Evolutionary conservation across 768 basidiomycete species (phyloP).

Genomic region (Lactarius evosmus): DNA sequence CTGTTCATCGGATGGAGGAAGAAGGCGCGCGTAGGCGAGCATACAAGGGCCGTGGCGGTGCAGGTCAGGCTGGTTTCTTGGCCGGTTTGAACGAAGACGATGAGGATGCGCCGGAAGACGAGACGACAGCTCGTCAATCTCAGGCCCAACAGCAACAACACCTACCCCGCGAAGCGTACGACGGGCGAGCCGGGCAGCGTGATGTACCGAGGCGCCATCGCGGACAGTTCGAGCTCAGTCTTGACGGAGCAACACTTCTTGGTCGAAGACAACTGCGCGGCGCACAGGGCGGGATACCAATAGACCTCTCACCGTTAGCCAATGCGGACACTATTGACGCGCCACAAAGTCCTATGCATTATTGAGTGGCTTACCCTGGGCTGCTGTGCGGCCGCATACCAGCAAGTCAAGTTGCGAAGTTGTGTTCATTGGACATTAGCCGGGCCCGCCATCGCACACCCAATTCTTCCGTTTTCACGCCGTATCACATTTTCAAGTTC

Average conservation of each 20-base stretch:
- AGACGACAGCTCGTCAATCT: constrained; percentile 41
- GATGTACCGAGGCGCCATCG: constrained; percentile 46
- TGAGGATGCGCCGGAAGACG: constrained; percentile 58
- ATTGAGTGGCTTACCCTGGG: constrained; percentile 14
- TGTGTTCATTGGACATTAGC: constrained; percentile 1
- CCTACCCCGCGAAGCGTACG: constrained; percentile 37
- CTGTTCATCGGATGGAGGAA: constrained; percentile 99
- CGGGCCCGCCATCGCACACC: not conserved
- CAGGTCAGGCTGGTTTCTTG: constrained; percentile 72
- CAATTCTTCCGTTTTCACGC: constrained; percentile 3
- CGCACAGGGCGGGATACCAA: constrained; percentile 25
- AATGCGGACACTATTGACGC: constrained; percentile 17
- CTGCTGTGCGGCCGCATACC: constrained; percentile 15
- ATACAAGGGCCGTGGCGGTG: constrained; percentile 74
- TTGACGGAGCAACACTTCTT: constrained; percentile 83
- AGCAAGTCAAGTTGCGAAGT: not conserved
- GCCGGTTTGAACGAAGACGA: constrained; percentile 92
- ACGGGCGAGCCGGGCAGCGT: constrained; percentile 69
- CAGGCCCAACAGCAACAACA: constrained; percentile 19
- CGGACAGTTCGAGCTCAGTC: constrained; percentile 72
- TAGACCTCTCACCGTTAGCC: constrained; percentile 39
- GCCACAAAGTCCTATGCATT: constrained; percentile 30
- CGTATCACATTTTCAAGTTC: not conserved
- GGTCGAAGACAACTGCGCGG: constrained; percentile 59
- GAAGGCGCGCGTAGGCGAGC: constrained; percentile 87